These are phyloP conservation scores for Cordyceps javanica DNA, from an alignment of 2,329 filamentous ascomycete species.

Conservation along the genomic window DNA sequence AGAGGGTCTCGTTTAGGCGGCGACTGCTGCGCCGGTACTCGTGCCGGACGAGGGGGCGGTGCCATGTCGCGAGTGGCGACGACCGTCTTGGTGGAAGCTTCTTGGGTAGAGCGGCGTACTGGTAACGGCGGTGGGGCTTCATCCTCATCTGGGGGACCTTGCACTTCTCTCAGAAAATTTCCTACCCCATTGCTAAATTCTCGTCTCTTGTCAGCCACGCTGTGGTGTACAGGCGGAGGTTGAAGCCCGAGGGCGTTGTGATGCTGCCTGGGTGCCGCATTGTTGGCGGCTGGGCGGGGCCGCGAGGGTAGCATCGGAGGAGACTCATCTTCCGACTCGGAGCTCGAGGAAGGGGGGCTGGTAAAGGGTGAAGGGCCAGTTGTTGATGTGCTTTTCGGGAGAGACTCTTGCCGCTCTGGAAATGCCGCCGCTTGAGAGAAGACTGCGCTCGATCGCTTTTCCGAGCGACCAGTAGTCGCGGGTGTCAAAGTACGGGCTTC, in stretches of 20 bases:
- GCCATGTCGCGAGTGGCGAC: not conserved
- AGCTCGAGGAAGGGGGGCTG: constrained; percentile 69
- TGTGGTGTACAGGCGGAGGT: constrained; percentile 46
- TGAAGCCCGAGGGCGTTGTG: constrained; percentile 33
- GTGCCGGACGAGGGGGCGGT: constrained; percentile 33
- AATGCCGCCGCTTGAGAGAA: not conserved
- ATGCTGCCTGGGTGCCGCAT: constrained; percentile 18
- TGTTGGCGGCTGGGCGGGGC: constrained; percentile 38
- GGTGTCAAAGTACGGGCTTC: constrained; percentile 23
- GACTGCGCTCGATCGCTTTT: constrained; percentile 23
- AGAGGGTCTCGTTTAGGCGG: not conserved
- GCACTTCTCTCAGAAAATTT: constrained; percentile 29
- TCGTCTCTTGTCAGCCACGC: constrained; percentile 36
- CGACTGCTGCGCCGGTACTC: constrained; percentile 20
- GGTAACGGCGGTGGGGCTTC: constrained; percentile 45
- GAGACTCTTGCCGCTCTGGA: constrained; percentile 46
- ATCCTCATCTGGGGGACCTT: constrained; percentile 35
- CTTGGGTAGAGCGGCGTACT: constrained; percentile 35
- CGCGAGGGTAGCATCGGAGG: constrained; percentile 44
- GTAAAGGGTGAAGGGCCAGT: constrained; percentile 70
- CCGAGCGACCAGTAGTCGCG: not conserved
- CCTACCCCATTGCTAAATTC: constrained; percentile 40
- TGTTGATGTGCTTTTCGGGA: constrained; percentile 17
- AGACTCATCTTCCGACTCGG: constrained; percentile 46
- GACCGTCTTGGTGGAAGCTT: constrained; percentile 7